Evolutionary conservation across 257 asterid genomes (phyloP).

Genomic region (Ilex asprella): DNA sequence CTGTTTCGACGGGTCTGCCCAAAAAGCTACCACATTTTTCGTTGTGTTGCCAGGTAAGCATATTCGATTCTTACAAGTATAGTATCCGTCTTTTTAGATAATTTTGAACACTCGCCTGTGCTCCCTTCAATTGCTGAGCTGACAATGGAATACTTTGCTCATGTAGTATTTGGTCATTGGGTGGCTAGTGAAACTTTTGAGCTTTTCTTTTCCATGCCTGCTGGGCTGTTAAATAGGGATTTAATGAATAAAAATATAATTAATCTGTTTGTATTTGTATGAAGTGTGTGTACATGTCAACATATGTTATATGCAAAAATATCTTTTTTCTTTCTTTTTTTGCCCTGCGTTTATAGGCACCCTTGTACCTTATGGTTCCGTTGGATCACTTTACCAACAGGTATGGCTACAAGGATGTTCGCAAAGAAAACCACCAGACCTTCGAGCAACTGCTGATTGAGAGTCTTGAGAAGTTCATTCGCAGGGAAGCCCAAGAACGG

Average conservation of each 20-base stretch:
- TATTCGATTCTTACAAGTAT: neutral
- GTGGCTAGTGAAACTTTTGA: neutral
- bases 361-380: neutral
- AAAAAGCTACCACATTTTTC: constrained; percentile 83
- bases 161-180: neutral
- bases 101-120: neutral
- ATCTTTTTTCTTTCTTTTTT: neutral
- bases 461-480: constrained; percentile 85
- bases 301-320: neutral
- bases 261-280: neutral
- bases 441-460: constrained; percentile 94
- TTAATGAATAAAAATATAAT: neutral
- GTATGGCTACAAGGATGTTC: constrained; percentile 96
- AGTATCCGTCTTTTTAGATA: neutral
- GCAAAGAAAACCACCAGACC: constrained; percentile 83
- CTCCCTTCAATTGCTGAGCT: neutral
- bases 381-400: constrained; percentile 36
- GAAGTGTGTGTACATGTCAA: neutral
- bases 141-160: neutral
- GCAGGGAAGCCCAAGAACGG: constrained; percentile 92
- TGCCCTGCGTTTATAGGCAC: neutral
- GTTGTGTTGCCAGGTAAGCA: constrained; percentile 91
- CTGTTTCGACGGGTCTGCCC: constrained; percentile 84
- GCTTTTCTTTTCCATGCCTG: neutral
- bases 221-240: neutral